Base-by-base conservation (phyloP, 2,329 filamentous ascomycete genomes). In the Cadophora malorum region DNA sequence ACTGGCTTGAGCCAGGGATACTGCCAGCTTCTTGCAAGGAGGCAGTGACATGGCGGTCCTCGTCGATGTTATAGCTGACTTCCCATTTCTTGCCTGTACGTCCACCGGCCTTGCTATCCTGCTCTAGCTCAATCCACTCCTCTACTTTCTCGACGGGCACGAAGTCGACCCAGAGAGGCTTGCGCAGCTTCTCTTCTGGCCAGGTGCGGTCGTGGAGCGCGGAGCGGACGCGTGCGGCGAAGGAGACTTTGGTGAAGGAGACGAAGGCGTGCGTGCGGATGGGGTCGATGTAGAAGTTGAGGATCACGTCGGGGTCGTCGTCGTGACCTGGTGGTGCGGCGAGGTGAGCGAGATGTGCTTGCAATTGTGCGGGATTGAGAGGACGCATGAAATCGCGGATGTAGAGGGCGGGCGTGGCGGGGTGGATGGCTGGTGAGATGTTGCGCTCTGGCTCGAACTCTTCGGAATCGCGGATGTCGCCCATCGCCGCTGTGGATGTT, bases 331-430 rank as follows among this genome's bases (percentile, higher is more conserved):
- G 82, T 0, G 89, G 83, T 3, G 88, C 84, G 1, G 93, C 92
- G 50, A 97, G 85, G 7, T 85, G 81, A 53, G 86, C 78, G 4
- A 98, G 83, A 76, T 97, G 89, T 1, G 86, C 83, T 74, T 87
- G 88, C 0, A 98, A 85, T 21, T 84, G 83, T 31, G 83, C 81
- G 0, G 88, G 86, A 68, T 93, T 91, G 25, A 98, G 83, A 10
- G 96, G 94, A 58, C 95, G 90, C 88, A 96, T 94, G 65, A 98
- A 88, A 75, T 97, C 91, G 78, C 90, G 90, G 74, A 98, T 96
- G 80, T 97, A 98, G 58, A 98, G 82, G 19, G 92, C 90, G 38
- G 88, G 81, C 3, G 94, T 95, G 5, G 91, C 89, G 25, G 88
- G 86, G 78, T 96, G 92, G 45, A 90, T 80, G 0, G 92, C 85